Percentiles rank a stretch among this genome's conserved stretches.
Conservation (phyloP, 352 stramenopile genomes). For the Phytopythium litorale region DNA sequence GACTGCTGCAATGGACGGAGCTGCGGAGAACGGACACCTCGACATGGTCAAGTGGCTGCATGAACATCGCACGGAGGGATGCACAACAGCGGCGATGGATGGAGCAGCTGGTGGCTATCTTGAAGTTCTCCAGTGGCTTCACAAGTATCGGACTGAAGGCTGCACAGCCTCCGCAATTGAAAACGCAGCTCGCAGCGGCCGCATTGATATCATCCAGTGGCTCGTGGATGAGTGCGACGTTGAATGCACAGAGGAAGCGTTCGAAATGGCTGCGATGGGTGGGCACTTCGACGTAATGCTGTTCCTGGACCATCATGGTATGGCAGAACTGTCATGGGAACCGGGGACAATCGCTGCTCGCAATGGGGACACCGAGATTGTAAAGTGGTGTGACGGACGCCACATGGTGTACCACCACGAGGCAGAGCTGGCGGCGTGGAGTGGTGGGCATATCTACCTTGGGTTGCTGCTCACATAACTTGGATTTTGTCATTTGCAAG, state of each 20-base stretch:
- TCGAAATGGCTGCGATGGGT: not conserved
- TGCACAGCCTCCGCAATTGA: not conserved
- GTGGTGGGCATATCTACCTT: no score
- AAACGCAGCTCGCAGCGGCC: not conserved
- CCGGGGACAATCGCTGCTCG: no score
- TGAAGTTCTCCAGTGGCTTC: not conserved
- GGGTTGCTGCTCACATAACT: no score
- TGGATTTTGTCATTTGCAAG: no score
- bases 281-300: not conserved
- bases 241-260: not conserved
- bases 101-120: not conserved
- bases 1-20: not conserved
- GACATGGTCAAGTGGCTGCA: conserved; percentile 1
- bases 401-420: no score
- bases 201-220: not conserved
- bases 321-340: not conserved
- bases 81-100: not conserved
- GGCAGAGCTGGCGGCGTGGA: no score
- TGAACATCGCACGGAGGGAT: not conserved
- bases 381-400: no score
- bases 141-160: not conserved
- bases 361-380: no score
- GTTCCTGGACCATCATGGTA: not conserved
- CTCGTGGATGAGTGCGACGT: not conserved
- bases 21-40: not conserved